Conservation (phyloP, 352 stramenopile species). For the Globisporangium takayamanum region DNA sequence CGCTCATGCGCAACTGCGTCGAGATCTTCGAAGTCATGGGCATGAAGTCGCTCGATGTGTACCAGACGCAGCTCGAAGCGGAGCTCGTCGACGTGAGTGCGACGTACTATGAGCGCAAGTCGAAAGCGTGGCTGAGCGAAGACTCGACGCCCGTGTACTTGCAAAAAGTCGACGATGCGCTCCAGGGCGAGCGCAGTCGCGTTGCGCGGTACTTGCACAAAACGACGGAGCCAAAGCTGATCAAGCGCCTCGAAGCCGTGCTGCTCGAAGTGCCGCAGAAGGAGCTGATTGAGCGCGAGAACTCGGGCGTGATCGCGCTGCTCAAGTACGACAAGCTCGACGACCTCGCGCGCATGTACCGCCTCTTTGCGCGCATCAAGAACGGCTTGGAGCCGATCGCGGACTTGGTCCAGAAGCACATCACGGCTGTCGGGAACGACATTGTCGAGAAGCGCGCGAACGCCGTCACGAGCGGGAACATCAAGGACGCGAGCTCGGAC, state of each 20-base stretch:
- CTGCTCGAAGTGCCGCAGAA: constrained; percentile 94
- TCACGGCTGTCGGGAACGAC: constrained; percentile 85
- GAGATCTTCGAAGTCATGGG: constrained; percentile 99
- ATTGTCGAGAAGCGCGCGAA: constrained; percentile 84
- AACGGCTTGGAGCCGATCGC: constrained; percentile 96
- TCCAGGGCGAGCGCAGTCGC: constrained; percentile 75
- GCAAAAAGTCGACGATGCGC: constrained; percentile 89
- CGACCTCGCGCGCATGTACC: constrained; percentile 97
- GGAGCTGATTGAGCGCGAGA: constrained; percentile 97
- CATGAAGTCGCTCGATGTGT: constrained; percentile 95
- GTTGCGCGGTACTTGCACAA: constrained; percentile 96
- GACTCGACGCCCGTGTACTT: constrained; percentile 98
- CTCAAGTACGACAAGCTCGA: constrained; percentile 97
- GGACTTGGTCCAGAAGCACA: constrained; percentile 94
- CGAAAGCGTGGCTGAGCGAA: constrained; percentile 95
- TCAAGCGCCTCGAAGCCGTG: constrained; percentile 91
- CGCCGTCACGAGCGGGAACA: constrained; percentile 88
- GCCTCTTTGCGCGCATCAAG: constrained; percentile 94
- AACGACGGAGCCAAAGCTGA: constrained; percentile 94
- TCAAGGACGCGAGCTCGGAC: constrained; percentile 90
- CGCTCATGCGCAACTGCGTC: constrained; percentile 94
- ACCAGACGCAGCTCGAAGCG: constrained; percentile 93
- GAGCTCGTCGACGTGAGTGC: constrained; percentile 91
- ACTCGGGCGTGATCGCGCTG: constrained; percentile 92
- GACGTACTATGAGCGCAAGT: constrained; percentile 95